These are phyloP conservation scores for Phytophthora sp. DNA, from an alignment of 352 stramenopile genomes.

Conservation along the genomic window DNA sequence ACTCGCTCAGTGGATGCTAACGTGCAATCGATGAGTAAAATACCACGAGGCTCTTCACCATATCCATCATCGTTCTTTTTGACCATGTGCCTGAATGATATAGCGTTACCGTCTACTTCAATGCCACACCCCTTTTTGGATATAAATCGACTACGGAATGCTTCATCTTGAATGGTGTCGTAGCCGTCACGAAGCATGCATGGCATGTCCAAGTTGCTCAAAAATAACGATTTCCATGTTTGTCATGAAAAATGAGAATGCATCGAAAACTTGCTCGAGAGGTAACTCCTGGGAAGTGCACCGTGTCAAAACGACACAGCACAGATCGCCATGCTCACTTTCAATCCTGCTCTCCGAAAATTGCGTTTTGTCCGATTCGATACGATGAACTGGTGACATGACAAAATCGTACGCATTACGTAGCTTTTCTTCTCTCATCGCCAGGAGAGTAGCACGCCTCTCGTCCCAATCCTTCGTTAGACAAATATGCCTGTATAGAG, in stretches of 20 bases:
- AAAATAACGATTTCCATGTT: conserved; percentile 54
- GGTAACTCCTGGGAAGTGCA: conserved; percentile 28
- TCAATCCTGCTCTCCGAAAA: conserved; percentile 37
- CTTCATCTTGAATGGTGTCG: conserved; percentile 27
- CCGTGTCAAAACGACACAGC: conserved; percentile 36
- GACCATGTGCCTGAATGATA: conserved; percentile 32
- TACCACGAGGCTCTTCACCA: conserved; percentile 3
- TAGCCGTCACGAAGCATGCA: conserved; percentile 48
- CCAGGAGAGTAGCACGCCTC: conserved; percentile 18
- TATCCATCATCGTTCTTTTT: conserved; percentile 6
- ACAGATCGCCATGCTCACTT: conserved; percentile 32
- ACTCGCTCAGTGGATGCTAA: conserved; percentile 24
- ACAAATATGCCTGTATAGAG: conserved; percentile 33
- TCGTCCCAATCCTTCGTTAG: conserved; percentile 29
- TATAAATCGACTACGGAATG: conserved; percentile 36
- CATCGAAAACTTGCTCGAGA: conserved; percentile 47
- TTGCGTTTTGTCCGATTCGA: conserved; percentile 19
- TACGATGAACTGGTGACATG: conserved; percentile 2
- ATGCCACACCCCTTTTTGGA: conserved; percentile 25
- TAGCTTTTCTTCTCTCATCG: conserved; percentile 23
- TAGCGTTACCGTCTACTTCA: conserved; percentile 32
- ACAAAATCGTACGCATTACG: conserved; percentile 33
- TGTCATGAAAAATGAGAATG: conserved; percentile 28
- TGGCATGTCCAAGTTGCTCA: conserved; percentile 38
- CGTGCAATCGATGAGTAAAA: conserved; percentile 26